A percentile compares a stretch with the other conserved stretches of the same genome.
Conservation (phyloP, 179 eudicot species). For the Monotropa hypopitys region DNA sequence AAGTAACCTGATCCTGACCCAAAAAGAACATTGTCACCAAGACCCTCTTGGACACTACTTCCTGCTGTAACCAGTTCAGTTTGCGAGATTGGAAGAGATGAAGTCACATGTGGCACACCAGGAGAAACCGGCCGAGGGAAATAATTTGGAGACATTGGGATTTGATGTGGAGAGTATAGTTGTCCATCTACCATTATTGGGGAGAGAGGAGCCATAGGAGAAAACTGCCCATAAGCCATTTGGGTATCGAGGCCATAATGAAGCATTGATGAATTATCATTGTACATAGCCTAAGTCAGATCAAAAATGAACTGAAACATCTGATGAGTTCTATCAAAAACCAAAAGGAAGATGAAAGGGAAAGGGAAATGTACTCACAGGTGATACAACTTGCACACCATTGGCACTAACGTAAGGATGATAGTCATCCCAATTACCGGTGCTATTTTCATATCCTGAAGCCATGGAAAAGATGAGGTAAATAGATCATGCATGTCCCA, state of each 20-base stretch:
- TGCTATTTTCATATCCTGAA: constrained; percentile 63
- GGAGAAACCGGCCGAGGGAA: constrained; percentile 66
- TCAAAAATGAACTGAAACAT: constrained; percentile 7
- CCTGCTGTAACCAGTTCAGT: constrained; percentile 50
- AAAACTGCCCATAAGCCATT: constrained; percentile 82
- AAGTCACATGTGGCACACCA: constrained; percentile 55
- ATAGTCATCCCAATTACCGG: constrained; percentile 65
- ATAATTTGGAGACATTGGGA: constrained; percentile 63
- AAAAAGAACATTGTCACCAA: constrained; percentile 18
- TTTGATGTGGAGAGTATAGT: constrained; percentile 70
- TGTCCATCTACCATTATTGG: constrained; percentile 80
- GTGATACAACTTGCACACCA: constrained; percentile 76
- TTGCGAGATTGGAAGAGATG: constrained; percentile 55
- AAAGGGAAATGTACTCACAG: constrained; percentile 40
- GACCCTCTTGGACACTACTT: constrained; percentile 32
- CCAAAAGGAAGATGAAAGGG: neutral
- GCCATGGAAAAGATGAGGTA: neutral
- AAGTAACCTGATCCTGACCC: constrained; percentile 37
- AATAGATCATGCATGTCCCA: neutral
- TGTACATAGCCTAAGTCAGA: constrained; percentile 49
- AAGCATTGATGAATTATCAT: constrained; percentile 62
- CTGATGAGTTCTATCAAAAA: neutral
- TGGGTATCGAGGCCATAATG: constrained; percentile 61
- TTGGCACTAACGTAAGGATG: constrained; percentile 63
- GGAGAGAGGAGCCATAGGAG: constrained; percentile 74